Evolutionary conservation across 176 grass and related monocot genomes (phyloP).

Genomic region (Oryza rufipogon): DNA sequence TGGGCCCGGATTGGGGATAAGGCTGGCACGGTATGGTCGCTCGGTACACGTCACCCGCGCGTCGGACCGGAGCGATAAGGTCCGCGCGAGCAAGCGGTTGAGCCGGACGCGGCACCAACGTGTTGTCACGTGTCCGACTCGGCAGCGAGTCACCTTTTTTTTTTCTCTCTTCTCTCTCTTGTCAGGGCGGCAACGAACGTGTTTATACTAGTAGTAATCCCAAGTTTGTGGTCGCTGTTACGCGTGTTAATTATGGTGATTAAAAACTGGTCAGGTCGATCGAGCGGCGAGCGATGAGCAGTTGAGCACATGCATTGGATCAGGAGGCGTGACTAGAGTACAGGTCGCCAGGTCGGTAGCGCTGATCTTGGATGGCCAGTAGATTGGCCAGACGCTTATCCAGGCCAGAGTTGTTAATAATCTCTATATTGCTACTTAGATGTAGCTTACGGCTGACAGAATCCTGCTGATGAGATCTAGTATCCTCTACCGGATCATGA

Average conservation of each 20-base stretch:
- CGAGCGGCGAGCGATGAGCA: background rate
- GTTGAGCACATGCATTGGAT: background rate
- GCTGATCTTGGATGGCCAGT: background rate
- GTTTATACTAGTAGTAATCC: background rate
- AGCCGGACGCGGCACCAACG: background rate
- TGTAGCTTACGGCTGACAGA: background rate
- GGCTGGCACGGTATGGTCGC: conserved; percentile 12
- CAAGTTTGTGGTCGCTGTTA: background rate
- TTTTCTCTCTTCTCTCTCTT: background rate
- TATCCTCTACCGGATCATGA: background rate
- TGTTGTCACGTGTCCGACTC: conserved; percentile 21
- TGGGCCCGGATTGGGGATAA: conserved; percentile 23
- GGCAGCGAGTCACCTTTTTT: background rate
- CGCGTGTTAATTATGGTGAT: background rate
- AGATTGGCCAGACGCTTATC: background rate
- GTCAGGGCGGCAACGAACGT: background rate
- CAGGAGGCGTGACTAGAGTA: background rate
- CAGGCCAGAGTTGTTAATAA: background rate
- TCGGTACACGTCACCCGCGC: conserved; percentile 28
- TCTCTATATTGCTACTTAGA: too few relatives aligned
- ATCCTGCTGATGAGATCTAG: background rate
- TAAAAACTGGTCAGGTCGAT: background rate
- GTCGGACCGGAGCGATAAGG: conserved; percentile 3
- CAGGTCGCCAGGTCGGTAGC: background rate
- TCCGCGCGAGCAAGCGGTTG: background rate